These are phyloP conservation scores for Rubroshorea leprosula DNA, from an alignment of 345 rosid genomes.

Conservation along the genomic window DNA sequence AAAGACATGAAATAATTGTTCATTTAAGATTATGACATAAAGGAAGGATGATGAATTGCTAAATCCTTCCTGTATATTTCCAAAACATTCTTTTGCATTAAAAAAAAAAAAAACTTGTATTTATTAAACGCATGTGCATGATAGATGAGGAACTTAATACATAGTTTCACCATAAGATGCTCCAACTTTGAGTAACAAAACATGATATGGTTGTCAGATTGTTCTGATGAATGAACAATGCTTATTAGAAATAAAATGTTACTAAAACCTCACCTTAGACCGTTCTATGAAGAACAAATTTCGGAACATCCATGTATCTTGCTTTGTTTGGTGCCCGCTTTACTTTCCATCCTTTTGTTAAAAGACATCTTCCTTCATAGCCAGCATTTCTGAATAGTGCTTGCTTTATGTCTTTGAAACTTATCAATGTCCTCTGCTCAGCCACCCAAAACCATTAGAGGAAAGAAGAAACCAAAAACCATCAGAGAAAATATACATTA, in stretches of 20 bases:
- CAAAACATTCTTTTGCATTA: conserved; percentile 23
- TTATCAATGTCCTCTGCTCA: conserved; percentile 43
- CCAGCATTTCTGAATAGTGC: conserved; percentile 85
- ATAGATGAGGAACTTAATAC: conserved; percentile 2
- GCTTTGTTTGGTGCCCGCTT: conserved; percentile 3
- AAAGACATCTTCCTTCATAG: conserved; percentile 86
- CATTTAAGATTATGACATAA: background rate
- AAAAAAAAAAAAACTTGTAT: conserved; percentile 14
- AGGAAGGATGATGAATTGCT: conserved; percentile 1
- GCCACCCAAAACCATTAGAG: conserved; percentile 26
- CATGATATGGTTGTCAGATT: conserved; percentile 1
- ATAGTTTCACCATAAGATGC: conserved; percentile 10
- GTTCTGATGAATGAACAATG: conserved; percentile 14
- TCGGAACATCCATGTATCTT: conserved; percentile 6
- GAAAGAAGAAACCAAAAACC: background rate
- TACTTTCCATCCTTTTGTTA: background rate
- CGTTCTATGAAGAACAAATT: conserved; percentile 22
- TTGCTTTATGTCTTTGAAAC: conserved; percentile 82
- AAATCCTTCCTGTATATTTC: conserved; percentile 21
- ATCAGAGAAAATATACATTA: background rate
- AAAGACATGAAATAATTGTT: conserved; percentile 19
- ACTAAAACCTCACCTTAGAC: conserved; percentile 12
- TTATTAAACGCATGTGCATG: background rate
- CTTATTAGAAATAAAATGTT: conserved; percentile 21
- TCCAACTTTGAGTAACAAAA: conserved; percentile 5